A percentile compares a stretch with the other conserved stretches of the same genome.
These are phyloP conservation scores for Cercospora sp. DNA, from an alignment of 2,329 filamentous ascomycete species.

Conservation along the genomic window DNA sequence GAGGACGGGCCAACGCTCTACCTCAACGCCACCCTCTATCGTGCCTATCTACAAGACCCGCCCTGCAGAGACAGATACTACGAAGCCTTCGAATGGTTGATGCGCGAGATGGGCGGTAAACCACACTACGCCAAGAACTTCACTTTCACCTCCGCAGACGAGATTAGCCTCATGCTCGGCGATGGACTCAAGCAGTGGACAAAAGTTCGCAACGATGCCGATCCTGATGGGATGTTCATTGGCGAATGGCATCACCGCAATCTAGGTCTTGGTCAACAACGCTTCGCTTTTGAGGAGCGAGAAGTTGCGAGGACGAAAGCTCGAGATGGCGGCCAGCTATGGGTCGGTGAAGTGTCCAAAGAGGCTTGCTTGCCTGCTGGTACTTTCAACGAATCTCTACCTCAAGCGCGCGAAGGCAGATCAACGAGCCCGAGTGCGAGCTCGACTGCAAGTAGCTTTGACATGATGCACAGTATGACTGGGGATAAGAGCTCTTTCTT, in stretches of 20 bases:
- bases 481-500: conserved; percentile 40
- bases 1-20: conserved; percentile 73
- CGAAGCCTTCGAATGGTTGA: conserved; percentile 85
- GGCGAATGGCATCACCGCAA: conserved; percentile 84
- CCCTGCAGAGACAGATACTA: conserved; percentile 78
- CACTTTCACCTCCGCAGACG: conserved; percentile 55
- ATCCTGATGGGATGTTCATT: conserved; percentile 83
- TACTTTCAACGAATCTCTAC: conserved; percentile 30
- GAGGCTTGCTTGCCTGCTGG: conserved; percentile 4
- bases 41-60: conserved; percentile 75
- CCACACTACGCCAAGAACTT: conserved; percentile 97
- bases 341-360: conserved; percentile 33
- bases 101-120: conserved; percentile 77
- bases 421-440: conserved; percentile 30
- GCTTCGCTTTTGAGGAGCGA: conserved; percentile 47
- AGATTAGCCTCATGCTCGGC: conserved; percentile 69
- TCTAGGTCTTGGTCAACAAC: conserved; percentile 49
- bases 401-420: conserved; percentile 10
- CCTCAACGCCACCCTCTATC: conserved; percentile 85
- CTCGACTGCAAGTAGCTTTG: conserved; percentile 44
- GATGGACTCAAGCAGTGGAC: conserved; percentile 66
- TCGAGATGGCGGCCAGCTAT: conserved; percentile 47
- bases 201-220: conserved; percentile 65
- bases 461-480: conserved; percentile 49
- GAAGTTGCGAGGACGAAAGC: conserved; percentile 40